phyloP scores from a whole-genome alignment of 108 stramenopile species.

The Craspedostauros australis region DNA sequence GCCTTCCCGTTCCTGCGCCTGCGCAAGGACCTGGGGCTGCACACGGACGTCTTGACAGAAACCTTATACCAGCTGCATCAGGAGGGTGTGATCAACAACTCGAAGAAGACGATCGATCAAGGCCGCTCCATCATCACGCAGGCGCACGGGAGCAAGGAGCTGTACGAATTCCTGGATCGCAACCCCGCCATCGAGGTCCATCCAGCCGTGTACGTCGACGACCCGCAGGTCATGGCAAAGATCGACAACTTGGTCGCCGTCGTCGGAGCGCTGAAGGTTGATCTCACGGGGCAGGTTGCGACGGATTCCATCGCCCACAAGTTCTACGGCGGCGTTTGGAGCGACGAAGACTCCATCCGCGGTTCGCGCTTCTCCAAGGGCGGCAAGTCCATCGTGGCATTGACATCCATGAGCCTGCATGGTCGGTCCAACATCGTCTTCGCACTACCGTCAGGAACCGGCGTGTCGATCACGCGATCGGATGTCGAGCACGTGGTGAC shows the following conservation, averaged over 20 bases:
- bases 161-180: constrained; percentile 30
- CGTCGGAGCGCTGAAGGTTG: constrained; percentile 29
- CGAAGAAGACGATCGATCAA: constrained; percentile 21
- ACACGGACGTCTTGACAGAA: constrained; percentile 24
- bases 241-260: constrained; percentile 28
- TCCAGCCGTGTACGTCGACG: constrained; percentile 11
- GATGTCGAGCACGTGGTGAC: constrained; percentile 35
- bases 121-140: constrained; percentile 22
- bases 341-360: constrained; percentile 23
- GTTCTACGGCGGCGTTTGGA: constrained; percentile 35
- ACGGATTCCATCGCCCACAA: constrained; percentile 37
- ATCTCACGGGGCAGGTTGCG: constrained; percentile 36
- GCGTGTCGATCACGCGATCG: constrained; percentile 25
- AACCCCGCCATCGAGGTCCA: constrained; percentile 33
- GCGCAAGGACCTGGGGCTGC: constrained; percentile 24
- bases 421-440: constrained; percentile 32
- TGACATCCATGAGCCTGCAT: constrained; percentile 21
- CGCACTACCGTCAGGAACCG: constrained; percentile 25
- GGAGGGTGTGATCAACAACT: constrained; percentile 29
- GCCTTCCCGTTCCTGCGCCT: constrained; percentile 14
- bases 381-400: constrained; percentile 24
- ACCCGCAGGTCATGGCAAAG: constrained; percentile 15
- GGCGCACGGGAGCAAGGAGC: constrained; percentile 24
- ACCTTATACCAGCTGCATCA: constrained; percentile 8
- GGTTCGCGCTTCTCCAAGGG: constrained; percentile 26